Conservation (phyloP, 257 asterid species). For the Solanum pennellii region DNA sequence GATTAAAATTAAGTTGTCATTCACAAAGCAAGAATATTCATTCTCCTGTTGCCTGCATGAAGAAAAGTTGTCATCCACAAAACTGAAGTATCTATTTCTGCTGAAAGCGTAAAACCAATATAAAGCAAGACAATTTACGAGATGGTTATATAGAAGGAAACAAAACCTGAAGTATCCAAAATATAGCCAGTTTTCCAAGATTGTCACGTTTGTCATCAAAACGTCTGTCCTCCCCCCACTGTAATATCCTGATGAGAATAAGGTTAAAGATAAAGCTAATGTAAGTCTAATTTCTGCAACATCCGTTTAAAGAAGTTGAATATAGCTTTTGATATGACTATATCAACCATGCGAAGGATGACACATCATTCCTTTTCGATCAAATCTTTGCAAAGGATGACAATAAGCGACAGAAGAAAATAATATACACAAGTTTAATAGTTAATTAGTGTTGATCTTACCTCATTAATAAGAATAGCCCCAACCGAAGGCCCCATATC, state of each 20-base stretch:
- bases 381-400: not conserved
- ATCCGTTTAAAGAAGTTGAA: too few relatives aligned
- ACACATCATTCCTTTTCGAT: not conserved
- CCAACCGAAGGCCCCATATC: conserved; percentile 91
- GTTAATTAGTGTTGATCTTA: not conserved
- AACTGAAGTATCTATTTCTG: not conserved
- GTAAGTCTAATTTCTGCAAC: not conserved
- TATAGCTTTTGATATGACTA: too few relatives aligned
- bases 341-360: not conserved
- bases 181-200: conserved; percentile 65
- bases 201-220: conserved; percentile 79
- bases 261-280: not conserved
- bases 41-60: conserved; percentile 37
- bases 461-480: conserved; percentile 79
- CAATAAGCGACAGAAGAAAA: not conserved
- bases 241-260: conserved; percentile 46
- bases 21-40: not conserved
- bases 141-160: not conserved
- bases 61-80: not conserved
- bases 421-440: not conserved
- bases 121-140: not conserved
- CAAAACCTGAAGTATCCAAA: conserved; percentile 83
- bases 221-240: conserved; percentile 97
- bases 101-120: not conserved
- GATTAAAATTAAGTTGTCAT: not conserved